Evolutionary conservation across 2,329 filamentous ascomycete genomes (phyloP), one percentile per base, ranked within the genome.

Genomic region (Cytospora paraplurivora): DNA sequence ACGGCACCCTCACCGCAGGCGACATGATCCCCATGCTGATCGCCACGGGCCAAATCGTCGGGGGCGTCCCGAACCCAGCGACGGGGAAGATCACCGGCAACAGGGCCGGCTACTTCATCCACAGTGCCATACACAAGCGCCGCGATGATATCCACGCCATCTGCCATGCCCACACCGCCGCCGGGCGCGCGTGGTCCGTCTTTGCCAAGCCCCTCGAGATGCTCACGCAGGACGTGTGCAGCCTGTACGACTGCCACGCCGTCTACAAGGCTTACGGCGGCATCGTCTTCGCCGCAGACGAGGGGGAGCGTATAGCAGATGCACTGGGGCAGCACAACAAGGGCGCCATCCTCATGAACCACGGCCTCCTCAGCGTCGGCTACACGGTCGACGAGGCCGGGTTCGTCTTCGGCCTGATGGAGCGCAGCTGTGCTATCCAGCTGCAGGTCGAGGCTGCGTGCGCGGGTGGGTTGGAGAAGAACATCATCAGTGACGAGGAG

Each of bases 321-420:
- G 83, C 88, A 0, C 77, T 93, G 1, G 88, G 88, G 0, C 63
- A 69, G 33, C 73, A 78, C 0, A 83, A 84, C 68, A 89, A 82
- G 72, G 88, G 81, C 1, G 80, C 85, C 67, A 86, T 92, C 54
- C 76, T 92, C 57, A 79, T 88, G 67, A 92, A 92, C 72, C 89
- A 92, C 74, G 90, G 90, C 0, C 76, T 93, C 41, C 74, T 92
- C 57, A 90, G 88, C 0, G 88, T 91, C 0, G 90, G 90, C 4
- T 70, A 74, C 7, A 92, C 89, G 0, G 89, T 92, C 2, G 89
- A 92, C 71, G 89, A 92, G 74, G 89, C 89, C 1, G 86, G 86
- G 0, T 92, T 88, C 73, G 73, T 91, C 58, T 89, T 91, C 71
- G 86, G 85, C 0, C 76, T 89, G 52, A 80, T 91, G 73, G 89